phyloP scores from a whole-genome alignment of 2,329 filamentous ascomycete genomes.

The Aschersonia sp. region DNA sequence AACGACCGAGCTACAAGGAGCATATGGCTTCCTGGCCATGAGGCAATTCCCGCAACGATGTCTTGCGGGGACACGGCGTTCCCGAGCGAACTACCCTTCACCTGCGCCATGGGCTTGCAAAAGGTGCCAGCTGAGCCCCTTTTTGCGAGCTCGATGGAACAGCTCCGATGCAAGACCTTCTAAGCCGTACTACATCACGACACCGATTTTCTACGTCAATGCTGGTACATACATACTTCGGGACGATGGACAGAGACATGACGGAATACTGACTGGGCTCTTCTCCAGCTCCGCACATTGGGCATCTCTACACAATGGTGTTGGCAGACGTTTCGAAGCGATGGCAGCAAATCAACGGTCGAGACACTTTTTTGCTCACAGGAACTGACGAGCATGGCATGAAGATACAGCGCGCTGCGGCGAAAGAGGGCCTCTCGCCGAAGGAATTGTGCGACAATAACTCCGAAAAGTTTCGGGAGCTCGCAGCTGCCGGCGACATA shows the following conservation, averaged over 20 bases:
- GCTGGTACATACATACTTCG: constrained; percentile 41
- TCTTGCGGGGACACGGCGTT: constrained; percentile 10
- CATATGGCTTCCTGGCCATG: constrained; percentile 9
- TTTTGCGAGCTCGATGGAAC: constrained; percentile 13
- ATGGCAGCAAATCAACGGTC: constrained; percentile 68
- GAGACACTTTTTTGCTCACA: constrained; percentile 62
- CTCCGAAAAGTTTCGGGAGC: constrained; percentile 60
- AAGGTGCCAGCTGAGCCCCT: constrained; percentile 12
- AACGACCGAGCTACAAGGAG: neutral
- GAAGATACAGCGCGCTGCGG: constrained; percentile 85
- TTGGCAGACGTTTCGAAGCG: constrained; percentile 83
- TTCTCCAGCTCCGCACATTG: constrained; percentile 71
- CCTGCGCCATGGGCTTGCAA: constrained; percentile 13
- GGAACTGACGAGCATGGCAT: constrained; percentile 96
- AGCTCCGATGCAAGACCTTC: constrained; percentile 14
- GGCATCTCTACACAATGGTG: constrained; percentile 88
- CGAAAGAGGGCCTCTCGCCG: constrained; percentile 52
- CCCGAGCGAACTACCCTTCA: constrained; percentile 6
- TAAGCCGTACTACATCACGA: constrained; percentile 92
- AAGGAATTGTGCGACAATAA: constrained; percentile 83
- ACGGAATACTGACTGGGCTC: neutral
- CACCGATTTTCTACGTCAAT: constrained; percentile 98
- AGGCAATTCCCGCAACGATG: constrained; percentile 11
- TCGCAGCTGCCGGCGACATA: constrained; percentile 57
- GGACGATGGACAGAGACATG: neutral